Percentiles rank a stretch among this genome's conserved stretches.
phyloP scores from a whole-genome alignment of 306 rosid genomes.

The Ormosia emarginata region DNA sequence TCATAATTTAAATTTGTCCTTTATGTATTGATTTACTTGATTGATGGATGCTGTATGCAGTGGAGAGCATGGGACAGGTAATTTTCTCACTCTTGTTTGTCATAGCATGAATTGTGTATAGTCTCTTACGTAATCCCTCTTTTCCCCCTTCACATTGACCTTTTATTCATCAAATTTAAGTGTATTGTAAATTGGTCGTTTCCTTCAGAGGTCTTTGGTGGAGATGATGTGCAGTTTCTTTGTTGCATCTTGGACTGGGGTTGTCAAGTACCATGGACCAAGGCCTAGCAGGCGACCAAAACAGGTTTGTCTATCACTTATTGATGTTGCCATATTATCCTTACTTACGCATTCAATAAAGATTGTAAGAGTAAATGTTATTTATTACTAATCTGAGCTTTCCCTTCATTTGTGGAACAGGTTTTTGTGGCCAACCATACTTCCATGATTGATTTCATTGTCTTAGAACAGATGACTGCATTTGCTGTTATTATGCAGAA shows the following conservation, averaged over 20 bases:
- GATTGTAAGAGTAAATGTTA: neutral
- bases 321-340: slow-evolving; percentile 1
- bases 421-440: slow-evolving; percentile 97
- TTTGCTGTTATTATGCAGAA: slow-evolving; percentile 99
- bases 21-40: neutral
- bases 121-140: neutral
- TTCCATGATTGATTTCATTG: slow-evolving; percentile 94
- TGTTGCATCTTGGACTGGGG: slow-evolving; percentile 99
- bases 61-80: neutral
- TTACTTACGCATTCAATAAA: neutral
- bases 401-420: slow-evolving; percentile 43
- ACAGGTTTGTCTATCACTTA: slow-evolving; percentile 49
- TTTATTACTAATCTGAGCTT: neutral
- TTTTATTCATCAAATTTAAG: slow-evolving; percentile 1
- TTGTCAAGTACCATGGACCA: slow-evolving; percentile 96
- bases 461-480: slow-evolving; percentile 97
- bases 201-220: slow-evolving; percentile 76
- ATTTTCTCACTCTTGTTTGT: neutral
- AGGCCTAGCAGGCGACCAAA: slow-evolving; percentile 88
- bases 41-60: neutral
- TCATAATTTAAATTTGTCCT: neutral
- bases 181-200: neutral
- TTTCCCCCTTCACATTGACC: neutral
- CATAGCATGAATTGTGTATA: neutral
- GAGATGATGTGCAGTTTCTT: slow-evolving; percentile 97